phyloP scores from a whole-genome alignment of 495 filamentous ascomycete species.

The Trichodelitschia bisporula region DNA sequence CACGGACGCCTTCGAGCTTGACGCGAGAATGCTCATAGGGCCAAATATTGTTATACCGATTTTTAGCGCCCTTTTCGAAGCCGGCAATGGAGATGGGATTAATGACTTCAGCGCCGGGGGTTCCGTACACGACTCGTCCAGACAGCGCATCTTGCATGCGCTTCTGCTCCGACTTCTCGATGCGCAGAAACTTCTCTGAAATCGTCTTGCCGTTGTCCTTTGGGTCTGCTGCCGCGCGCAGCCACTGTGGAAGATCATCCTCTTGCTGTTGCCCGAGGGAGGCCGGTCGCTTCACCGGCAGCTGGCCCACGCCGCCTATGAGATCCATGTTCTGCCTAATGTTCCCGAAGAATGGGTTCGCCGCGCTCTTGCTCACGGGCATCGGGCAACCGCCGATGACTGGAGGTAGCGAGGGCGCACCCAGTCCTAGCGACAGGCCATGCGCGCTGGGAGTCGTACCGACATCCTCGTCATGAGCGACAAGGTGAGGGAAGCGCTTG shows the following conservation, averaged over 20 bases:
- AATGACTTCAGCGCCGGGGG: conserved; percentile 10
- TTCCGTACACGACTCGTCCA: conserved; percentile 28
- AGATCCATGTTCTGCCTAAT: conserved; percentile 95
- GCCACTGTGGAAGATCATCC: conserved; percentile 43
- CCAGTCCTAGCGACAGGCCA: conserved; percentile 9
- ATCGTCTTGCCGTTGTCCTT: conserved; percentile 54
- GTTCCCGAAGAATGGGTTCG: conserved; percentile 85
- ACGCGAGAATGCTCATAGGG: conserved; percentile 90
- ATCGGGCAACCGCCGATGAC: conserved; percentile 73
- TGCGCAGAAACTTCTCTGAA: conserved; percentile 56
- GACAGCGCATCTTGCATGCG: conserved; percentile 82
- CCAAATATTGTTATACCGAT: conserved; percentile 93
- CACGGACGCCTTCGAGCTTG: conserved; percentile 38
- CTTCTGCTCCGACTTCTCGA: conserved; percentile 66
- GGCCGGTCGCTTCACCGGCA: conserved; percentile 47
- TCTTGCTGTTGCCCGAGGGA: conserved; percentile 21
- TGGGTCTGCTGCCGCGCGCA: conserved; percentile 36
- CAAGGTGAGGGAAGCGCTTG: conserved; percentile 21
- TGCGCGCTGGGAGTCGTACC: conserved; percentile 17
- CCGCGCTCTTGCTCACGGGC: conserved; percentile 36
- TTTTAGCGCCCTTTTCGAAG: conserved; percentile 84
- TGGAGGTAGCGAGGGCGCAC: conserved; percentile 34
- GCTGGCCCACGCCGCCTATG: conserved; percentile 78
- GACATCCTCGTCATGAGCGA: conserved; percentile 18
- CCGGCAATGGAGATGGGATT: conserved; percentile 43